Evolutionary conservation across 208 protist species (phyloP).

Genomic region (Acanthamoeba rhysodes): DNA sequence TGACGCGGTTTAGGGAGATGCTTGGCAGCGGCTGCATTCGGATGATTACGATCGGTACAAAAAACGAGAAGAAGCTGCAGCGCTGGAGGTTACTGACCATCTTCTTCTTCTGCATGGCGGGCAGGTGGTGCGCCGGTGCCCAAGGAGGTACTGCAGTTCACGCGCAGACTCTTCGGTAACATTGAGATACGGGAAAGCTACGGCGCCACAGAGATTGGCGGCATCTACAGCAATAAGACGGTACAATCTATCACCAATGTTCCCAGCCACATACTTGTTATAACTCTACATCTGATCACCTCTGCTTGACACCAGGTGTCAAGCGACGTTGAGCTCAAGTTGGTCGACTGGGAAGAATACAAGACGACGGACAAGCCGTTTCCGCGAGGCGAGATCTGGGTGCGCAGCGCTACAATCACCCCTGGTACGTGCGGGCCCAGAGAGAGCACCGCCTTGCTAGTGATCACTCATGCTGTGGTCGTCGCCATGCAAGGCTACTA

Average conservation of each 20-base stretch:
- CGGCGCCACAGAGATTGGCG: not conserved
- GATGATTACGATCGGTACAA: not conserved
- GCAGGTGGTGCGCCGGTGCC: constrained; percentile 1
- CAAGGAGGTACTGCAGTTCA: constrained; percentile 17
- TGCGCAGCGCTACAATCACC: not conserved
- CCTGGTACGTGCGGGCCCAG: not conserved
- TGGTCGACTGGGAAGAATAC: constrained; percentile 78
- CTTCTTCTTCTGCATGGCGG: not conserved
- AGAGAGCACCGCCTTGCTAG: not conserved
- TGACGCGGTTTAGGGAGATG: not conserved
- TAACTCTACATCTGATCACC: too few relatives aligned
- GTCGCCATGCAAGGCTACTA: constrained; percentile 76
- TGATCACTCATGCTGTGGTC: not conserved
- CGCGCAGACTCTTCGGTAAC: not conserved
- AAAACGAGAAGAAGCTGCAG: not conserved
- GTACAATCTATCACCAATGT: not conserved
- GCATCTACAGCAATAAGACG: constrained; percentile 4
- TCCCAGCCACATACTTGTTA: too few relatives aligned
- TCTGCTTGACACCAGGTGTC: not conserved
- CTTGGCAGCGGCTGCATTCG: not conserved
- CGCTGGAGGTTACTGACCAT: not conserved
- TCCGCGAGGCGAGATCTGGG: constrained; percentile 75
- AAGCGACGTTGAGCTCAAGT: not conserved
- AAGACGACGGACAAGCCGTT: constrained; percentile 65
- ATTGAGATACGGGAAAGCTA: not conserved